These are phyloP conservation scores for Clitopilus hobsonii DNA, from an alignment of 768 basidiomycete genomes.

Conservation along the genomic window DNA sequence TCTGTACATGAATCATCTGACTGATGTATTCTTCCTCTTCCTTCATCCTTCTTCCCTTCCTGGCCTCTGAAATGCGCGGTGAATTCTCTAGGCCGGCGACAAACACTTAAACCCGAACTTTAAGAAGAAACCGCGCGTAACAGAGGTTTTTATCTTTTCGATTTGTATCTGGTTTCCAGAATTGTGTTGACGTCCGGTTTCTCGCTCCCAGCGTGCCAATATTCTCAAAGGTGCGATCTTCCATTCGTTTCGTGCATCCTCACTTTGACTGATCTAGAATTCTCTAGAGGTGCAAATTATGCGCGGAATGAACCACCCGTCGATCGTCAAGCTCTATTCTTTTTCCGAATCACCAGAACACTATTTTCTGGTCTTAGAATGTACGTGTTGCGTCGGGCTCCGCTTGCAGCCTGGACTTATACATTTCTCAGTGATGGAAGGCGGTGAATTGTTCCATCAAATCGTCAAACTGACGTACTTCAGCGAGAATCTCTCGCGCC, in stretches of 20 bases:
- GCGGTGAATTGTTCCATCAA: constrained; percentile 97
- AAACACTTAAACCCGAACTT: constrained; percentile 92
- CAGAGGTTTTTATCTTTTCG: constrained; percentile 67
- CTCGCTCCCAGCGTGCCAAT: constrained; percentile 78
- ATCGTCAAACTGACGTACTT: constrained; percentile 99
- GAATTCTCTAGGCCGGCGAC: constrained; percentile 65
- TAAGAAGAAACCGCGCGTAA: constrained; percentile 96
- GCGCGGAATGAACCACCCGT: constrained; percentile 90
- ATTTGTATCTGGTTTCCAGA: constrained; percentile 7
- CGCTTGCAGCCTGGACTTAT: constrained; percentile 8
- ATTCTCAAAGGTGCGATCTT: constrained; percentile 78
- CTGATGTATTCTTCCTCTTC: constrained; percentile 20
- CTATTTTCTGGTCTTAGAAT: constrained; percentile 92
- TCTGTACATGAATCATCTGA: not conserved
- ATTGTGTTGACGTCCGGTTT: constrained; percentile 23
- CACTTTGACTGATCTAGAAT: constrained; percentile 4
- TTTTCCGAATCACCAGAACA: constrained; percentile 92
- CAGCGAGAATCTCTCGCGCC: constrained; percentile 93
- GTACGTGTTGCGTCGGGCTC: constrained; percentile 38
- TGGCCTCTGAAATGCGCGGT: constrained; percentile 24
- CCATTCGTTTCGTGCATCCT: not conserved
- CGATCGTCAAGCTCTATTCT: constrained; percentile 85
- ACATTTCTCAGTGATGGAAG: constrained; percentile 78
- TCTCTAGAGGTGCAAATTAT: constrained; percentile 95
- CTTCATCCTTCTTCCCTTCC: constrained; percentile 21